A percentile compares a stretch with the other conserved stretches of the same genome.
These are phyloP conservation scores for Amaranthus hypochondriacus DNA, from an alignment of 148 eudicot species.

Conservation along the genomic window DNA sequence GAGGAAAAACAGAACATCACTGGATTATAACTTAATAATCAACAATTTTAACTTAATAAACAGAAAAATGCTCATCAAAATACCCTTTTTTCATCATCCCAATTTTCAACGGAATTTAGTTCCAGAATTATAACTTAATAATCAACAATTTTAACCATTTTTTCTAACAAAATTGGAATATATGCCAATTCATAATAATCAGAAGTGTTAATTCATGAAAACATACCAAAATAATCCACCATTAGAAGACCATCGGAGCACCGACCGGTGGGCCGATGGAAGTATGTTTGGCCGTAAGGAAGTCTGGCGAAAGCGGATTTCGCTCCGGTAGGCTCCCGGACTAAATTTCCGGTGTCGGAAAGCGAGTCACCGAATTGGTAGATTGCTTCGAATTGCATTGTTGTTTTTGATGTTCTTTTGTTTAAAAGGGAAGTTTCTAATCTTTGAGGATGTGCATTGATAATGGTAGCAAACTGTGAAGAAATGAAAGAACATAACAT, in stretches of 20 bases:
- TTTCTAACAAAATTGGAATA: too few species aligned
- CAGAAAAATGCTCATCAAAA: too few species aligned
- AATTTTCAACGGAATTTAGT: too few species aligned
- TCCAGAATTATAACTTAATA: too few species aligned
- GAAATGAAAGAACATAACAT: not conserved
- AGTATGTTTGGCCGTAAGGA: slow-evolving; percentile 32
- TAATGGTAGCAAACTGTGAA: not conserved
- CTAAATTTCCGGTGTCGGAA: slow-evolving; percentile 37
- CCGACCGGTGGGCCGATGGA: slow-evolving; percentile 40
- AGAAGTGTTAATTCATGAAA: not conserved
- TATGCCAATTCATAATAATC: too few species aligned
- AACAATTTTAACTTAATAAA: too few species aligned
- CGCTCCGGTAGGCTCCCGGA: slow-evolving; percentile 18
- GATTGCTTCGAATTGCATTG: slow-evolving; percentile 29
- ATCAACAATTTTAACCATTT: too few species aligned
- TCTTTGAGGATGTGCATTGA: not conserved
- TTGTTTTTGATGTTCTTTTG: not conserved
- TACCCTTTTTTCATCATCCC: too few species aligned
- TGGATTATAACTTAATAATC: too few species aligned
- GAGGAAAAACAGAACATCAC: too few species aligned
- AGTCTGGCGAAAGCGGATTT: slow-evolving; percentile 20
- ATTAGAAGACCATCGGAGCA: slow-evolving; percentile 45
- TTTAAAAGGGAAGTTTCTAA: not conserved
- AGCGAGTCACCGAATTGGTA: slow-evolving; percentile 44
- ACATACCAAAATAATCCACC: slow-evolving; percentile 40